A percentile compares a stretch with the other conserved stretches of the same genome.
phyloP scores from a whole-genome alignment of 2,329 filamentous ascomycete genomes.

The Aspergillus pseudonomiae region DNA sequence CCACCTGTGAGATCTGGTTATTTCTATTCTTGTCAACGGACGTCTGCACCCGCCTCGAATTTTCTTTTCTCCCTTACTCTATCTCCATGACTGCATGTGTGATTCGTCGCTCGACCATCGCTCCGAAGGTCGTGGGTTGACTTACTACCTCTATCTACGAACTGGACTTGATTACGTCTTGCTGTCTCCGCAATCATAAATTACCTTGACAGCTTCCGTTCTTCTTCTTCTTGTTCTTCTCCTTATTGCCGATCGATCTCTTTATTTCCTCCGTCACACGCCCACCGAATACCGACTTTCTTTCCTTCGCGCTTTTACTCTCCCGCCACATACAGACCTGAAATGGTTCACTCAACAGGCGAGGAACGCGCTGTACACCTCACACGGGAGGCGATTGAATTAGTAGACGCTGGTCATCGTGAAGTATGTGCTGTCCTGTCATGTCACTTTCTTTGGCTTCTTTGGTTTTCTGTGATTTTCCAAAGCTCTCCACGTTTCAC shows the following conservation, averaged over 20 bases:
- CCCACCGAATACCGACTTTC: not conserved
- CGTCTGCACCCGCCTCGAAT: conserved; percentile 8
- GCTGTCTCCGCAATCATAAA: conserved; percentile 3
- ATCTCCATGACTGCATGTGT: conserved; percentile 24
- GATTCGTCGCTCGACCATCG: conserved; percentile 21
- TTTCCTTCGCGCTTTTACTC: not conserved
- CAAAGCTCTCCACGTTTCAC: conserved; percentile 5
- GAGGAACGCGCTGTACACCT: conserved; percentile 51
- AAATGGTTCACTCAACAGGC: conserved; percentile 47
- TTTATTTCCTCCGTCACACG: conserved; percentile 7
- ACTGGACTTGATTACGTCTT: not conserved
- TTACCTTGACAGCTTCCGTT: not conserved
- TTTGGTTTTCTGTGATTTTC: conserved; percentile 1
- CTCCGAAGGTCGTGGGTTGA: conserved; percentile 24
- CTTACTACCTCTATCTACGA: conserved; percentile 6
- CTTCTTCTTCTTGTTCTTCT: conserved; percentile 3
- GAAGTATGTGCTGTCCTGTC: conserved; percentile 39
- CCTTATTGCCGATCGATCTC: conserved; percentile 12
- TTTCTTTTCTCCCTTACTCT: conserved; percentile 11
- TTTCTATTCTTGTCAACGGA: conserved; percentile 2
- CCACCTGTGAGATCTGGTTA: not conserved
- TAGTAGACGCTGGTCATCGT: conserved; percentile 49
- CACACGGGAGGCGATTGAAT: conserved; percentile 50
- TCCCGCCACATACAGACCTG: conserved; percentile 27
- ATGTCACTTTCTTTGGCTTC: not conserved